Conservation (phyloP, 2,329 filamentous ascomycete genomes). For the Hymenoscyphus fraxineus region DNA sequence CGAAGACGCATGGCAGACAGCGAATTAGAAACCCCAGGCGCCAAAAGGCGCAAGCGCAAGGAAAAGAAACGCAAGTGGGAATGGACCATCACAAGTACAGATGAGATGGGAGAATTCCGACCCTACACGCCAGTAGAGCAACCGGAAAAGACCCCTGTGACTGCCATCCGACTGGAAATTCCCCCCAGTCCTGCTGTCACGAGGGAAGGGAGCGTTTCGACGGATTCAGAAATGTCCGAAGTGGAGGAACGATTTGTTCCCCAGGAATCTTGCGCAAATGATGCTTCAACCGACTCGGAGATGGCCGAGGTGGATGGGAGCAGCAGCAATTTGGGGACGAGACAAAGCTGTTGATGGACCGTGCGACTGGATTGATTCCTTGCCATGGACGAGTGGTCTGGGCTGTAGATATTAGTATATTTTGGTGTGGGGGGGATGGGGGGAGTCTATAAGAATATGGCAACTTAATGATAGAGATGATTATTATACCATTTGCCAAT, state of each 20-base stretch:
- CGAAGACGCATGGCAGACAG: conserved; percentile 51
- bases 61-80: conserved; percentile 64
- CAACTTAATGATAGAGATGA: neutral
- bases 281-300: conserved; percentile 19
- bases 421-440: neutral
- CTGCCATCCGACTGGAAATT: conserved; percentile 8
- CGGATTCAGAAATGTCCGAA: conserved; percentile 20
- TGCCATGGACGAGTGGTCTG: neutral
- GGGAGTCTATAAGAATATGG: neutral
- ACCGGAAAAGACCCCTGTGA: conserved; percentile 28
- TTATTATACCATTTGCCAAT: neutral
- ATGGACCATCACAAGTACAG: conserved; percentile 51
- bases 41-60: conserved; percentile 48
- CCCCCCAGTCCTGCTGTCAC: conserved; percentile 16
- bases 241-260: conserved; percentile 19
- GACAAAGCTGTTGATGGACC: conserved; percentile 3
- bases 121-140: conserved; percentile 32
- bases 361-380: neutral
- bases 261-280: neutral
- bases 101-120: conserved; percentile 42
- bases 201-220: conserved; percentile 16
- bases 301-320: conserved; percentile 20
- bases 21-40: conserved; percentile 26
- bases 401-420: neutral
- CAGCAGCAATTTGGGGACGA: conserved; percentile 3